Evolutionary conservation across 495 filamentous ascomycete genomes (phyloP), one percentile per base, ranked within the genome.

Genomic region (Ramalina intermedia): DNA sequence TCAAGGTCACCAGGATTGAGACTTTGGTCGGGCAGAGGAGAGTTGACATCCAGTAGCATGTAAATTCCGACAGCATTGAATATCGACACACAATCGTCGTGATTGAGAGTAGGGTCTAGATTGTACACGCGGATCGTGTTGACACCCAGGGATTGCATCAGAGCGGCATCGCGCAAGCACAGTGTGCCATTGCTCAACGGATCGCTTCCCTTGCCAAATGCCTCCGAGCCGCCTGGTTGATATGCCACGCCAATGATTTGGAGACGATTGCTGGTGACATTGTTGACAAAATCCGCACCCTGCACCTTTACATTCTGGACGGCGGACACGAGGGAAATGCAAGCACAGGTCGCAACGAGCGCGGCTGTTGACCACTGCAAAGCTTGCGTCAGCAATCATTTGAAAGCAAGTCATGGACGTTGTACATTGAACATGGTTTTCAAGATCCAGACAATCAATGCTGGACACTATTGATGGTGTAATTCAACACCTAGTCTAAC

Each of bases 91-190:
- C 90, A 96, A 52, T 83, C 69, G 58, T 94, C 84, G 66, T 96
- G 90, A 69, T 94, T 84, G 50, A 86, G 58, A 41, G 75, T 67
- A 11, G 90, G 89, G 59, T 85, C 79, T 47, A 96, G 61, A 71
- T 95, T 96, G 73, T 96, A 96, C 8, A 91, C 78, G 52, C 90
- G 85, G 64, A 96, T 90, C 26, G 87, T 82, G 70, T 96, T 95
- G 53, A 91, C 66, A 66, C 82, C 84, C 48, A 96, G 70, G 23
- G 73, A 63, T 71, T 96, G 90, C 78, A 96, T 86, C 21, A 96
- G 69, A 9, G 87, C 87, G 43, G 91, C 90, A 73, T 96, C 90
- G 43, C 90, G 81, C 56, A 90, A 66, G 69, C 90, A 96, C 47
- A 75, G 69, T 26, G 79, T 74, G 21, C 68, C 71, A 61, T 94